A percentile compares a stretch with the other conserved stretches of the same genome.
Evolutionary conservation across 495 filamentous ascomycete genomes (phyloP).

Genomic region (Aspergillus coremiiformis): DNA sequence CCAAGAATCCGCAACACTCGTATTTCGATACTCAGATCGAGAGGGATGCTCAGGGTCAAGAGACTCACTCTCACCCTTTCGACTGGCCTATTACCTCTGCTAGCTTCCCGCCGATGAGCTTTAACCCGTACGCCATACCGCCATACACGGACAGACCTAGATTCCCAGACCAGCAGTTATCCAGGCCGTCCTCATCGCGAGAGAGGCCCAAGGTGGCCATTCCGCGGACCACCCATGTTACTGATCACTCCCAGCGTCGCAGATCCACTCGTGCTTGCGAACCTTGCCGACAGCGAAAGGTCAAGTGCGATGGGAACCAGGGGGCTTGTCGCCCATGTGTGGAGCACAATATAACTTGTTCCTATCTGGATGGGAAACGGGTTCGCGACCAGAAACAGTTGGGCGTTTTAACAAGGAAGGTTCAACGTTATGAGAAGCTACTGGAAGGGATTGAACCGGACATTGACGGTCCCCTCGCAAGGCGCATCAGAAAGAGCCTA

Average conservation of each 20-base stretch:
- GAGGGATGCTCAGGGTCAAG: background rate
- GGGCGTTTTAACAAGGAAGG: conserved; percentile 30
- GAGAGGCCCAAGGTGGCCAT: conserved; percentile 28
- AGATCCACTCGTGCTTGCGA: conserved; percentile 57
- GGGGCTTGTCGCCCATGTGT: conserved; percentile 49
- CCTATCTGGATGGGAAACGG: conserved; percentile 51
- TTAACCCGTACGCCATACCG: conserved; percentile 1
- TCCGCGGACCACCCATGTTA: conserved; percentile 17
- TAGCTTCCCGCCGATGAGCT: background rate
- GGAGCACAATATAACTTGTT: conserved; percentile 41
- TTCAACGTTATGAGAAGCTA: conserved; percentile 40
- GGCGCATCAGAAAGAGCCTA: conserved; percentile 28
- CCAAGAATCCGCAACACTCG: background rate
- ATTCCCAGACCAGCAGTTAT: background rate
- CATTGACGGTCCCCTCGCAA: conserved; percentile 22
- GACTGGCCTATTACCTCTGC: conserved; percentile 7
- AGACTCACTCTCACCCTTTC: background rate
- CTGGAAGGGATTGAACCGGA: conserved; percentile 31
- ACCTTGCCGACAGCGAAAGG: conserved; percentile 62
- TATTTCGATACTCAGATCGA: background rate
- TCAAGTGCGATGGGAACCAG: conserved; percentile 51
- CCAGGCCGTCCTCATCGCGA: conserved; percentile 2
- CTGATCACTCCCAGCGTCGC: conserved; percentile 12
- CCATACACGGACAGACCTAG: background rate
- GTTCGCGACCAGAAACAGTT: conserved; percentile 48